phyloP scores from a whole-genome alignment of 129 eudicot species.

The Pseudognaphalium luteoalbum region DNA sequence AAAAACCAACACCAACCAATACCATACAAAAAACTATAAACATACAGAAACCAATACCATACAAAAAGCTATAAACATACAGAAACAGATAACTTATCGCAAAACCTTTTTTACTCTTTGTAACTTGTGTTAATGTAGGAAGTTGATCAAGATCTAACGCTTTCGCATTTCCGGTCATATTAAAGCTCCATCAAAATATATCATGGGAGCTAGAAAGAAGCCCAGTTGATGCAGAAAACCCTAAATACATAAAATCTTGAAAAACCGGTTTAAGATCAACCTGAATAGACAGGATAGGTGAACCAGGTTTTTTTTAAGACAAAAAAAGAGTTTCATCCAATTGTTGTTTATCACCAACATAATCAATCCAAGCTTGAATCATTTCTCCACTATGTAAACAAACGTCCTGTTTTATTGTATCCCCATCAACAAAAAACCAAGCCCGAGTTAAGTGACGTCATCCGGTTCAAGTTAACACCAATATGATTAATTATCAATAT shows the following conservation, averaged over 20 bases:
- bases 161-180: constrained; percentile 47
- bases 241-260: constrained; percentile 56
- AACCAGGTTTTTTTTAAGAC: constrained; percentile 40
- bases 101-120: constrained; percentile 38
- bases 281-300: constrained; percentile 46
- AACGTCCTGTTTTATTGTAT: constrained; percentile 32
- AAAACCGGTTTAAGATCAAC: constrained; percentile 55
- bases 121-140: constrained; percentile 37
- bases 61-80: background rate
- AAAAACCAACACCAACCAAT: constrained; percentile 13
- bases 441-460: constrained; percentile 47
- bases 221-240: constrained; percentile 77
- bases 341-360: constrained; percentile 36
- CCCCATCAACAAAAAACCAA: constrained; percentile 41
- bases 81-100: constrained; percentile 27
- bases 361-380: constrained; percentile 67
- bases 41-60: constrained; percentile 8
- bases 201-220: constrained; percentile 60
- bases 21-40: background rate
- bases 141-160: constrained; percentile 33
- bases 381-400: constrained; percentile 48
- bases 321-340: constrained; percentile 52
- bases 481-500: constrained; percentile 65
- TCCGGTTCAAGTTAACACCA: constrained; percentile 53
- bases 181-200: constrained; percentile 71